A percentile compares a stretch with the other conserved stretches of the same genome.
phyloP scores from a whole-genome alignment of 176 grass and related monocot genomes.

The Sorghum bicolor region Sorghum_bicolor_NCBIv3 NC_012872.2:66566001-66566500 shows the following conservation, averaged over 20 bases:
- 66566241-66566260: conserved; percentile 17
- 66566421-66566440: neutral
- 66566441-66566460: neutral
- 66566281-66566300: conserved; percentile 53
- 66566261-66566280: conserved; percentile 29
- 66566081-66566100: neutral
- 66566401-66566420: neutral
- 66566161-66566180: neutral
- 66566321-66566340: conserved; percentile 48
- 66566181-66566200: conserved; percentile 41
- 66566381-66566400: neutral
- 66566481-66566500: conserved; percentile 17
- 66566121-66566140: neutral
- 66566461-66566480: neutral
- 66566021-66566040: neutral
- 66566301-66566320: conserved; percentile 44
- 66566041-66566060: neutral
- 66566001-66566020: neutral
- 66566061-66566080: neutral
- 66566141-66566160: too few relatives aligned
- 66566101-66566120: neutral
- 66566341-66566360: conserved; percentile 83
- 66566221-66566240: neutral
- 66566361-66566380: conserved; percentile 42
- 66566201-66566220: conserved; percentile 50